Conservation (phyloP, 2,329 filamentous ascomycete species). For the Colletotrichum cuscutae region DNA sequence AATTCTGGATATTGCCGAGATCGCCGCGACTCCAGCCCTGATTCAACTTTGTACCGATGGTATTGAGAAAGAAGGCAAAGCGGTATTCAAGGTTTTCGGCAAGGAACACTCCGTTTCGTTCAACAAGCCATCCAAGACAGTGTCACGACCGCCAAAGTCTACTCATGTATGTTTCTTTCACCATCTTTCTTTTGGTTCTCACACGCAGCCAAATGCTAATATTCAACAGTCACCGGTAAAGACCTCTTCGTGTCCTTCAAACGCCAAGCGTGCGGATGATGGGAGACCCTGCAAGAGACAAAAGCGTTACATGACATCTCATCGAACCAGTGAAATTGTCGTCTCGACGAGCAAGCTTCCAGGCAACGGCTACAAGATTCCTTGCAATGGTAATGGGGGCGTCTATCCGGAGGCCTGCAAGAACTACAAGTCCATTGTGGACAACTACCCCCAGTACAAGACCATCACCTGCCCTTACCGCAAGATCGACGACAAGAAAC, state of each 20-base stretch:
- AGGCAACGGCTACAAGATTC: not conserved
- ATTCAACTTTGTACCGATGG: not conserved
- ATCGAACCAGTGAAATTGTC: constrained; percentile 1
- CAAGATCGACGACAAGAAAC: not conserved
- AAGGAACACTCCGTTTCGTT: not conserved
- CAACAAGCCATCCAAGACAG: not conserved
- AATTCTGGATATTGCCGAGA: not conserved
- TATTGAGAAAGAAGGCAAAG: not conserved
- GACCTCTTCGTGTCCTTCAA: not conserved
- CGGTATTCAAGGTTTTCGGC: not conserved
- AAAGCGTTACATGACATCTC: not conserved
- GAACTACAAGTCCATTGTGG: constrained; percentile 14
- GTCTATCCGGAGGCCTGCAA: constrained; percentile 6
- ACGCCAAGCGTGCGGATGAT: not conserved
- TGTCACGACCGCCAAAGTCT: constrained; percentile 3
- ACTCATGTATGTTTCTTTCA: not conserved
- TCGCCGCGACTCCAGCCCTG: not conserved
- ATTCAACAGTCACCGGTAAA: not conserved
- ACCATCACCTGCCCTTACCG: constrained; percentile 5
- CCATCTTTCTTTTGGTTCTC: no score
- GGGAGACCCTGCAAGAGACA: constrained; percentile 5
- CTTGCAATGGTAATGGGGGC: not conserved
- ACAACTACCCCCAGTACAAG: constrained; percentile 5
- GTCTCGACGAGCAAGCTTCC: not conserved
- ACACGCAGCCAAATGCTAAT: not conserved